Evolutionary conservation across 2,329 filamentous ascomycete genomes (phyloP), one percentile per base, ranked within the genome.

Genomic region (Myotisia sp.): DNA sequence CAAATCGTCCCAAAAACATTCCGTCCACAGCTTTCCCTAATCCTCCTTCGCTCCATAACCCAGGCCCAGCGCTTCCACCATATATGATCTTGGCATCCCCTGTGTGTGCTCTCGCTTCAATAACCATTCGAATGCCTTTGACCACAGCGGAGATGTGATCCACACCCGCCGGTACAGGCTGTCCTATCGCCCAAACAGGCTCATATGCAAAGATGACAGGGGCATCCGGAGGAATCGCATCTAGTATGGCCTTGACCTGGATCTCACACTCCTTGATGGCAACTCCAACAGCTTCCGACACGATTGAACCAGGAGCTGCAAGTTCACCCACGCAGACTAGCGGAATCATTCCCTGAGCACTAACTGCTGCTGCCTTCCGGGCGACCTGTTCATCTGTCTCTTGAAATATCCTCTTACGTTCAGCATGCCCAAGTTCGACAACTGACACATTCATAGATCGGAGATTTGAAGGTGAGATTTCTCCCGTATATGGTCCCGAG

Each of bases 171-270:
- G 83, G 82, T 47, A 76, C 63, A 1, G 68, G 62, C 6, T 81
- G 76, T 0, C 83, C 83, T 54, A 90, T 92, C 1, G 83, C 83
- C 83, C 83, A 92, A 1, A 90, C 81, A 5, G 83, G 83, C 61
- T 92, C 83, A 50, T 92, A 92, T 1, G 83, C 83, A 37, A 92
- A 67, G 5, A 87, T 70, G 4, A 90, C 68, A 30, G 84, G 76
- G 0, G 74, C 70, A 10, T 72, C 64, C 7, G 63, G 62, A 1
- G 74, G 67, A 5, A 87, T 60, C 0, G 64, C 68, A 1, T 60
- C 59, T 33, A 90, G 52, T 2, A 82, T 73, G 1, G 71, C 62
- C 24, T 65, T 63, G 37, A 92, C 64, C 55, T 87, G 80, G 3
- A 60, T 57, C 22, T 60, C 63, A 47, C 80, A 81, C 53, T 86